Evolutionary conservation across 257 asterid genomes (phyloP).

Genomic region (Verbena officinalis): DNA sequence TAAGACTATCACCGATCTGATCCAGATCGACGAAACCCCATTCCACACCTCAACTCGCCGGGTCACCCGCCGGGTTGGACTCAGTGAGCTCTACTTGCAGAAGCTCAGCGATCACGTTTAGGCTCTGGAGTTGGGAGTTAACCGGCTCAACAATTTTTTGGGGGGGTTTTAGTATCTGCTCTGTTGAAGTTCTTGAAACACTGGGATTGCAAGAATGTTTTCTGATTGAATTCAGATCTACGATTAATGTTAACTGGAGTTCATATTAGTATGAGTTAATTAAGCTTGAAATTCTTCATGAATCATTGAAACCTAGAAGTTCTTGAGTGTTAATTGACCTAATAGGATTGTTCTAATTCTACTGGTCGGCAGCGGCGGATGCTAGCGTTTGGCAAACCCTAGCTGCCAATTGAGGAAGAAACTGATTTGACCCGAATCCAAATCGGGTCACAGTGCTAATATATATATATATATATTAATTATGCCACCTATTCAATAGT

Average conservation of each 20-base stretch:
- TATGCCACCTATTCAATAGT: too few relatives aligned
- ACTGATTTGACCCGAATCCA: too few relatives aligned
- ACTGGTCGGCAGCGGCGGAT: background rate
- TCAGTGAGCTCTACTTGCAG: conserved; percentile 46
- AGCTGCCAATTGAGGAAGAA: too few relatives aligned
- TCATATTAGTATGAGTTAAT: conserved; percentile 4
- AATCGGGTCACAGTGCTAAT: too few relatives aligned
- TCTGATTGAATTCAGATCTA: conserved; percentile 19
- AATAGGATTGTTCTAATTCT: background rate
- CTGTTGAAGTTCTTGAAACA: background rate
- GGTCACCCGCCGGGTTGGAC: conserved; percentile 44
- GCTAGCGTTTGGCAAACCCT: too few relatives aligned
- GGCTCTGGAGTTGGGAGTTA: conserved; percentile 58
- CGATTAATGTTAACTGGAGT: conserved; percentile 1
- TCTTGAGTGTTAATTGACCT: background rate
- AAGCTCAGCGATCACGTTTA: conserved; percentile 70
- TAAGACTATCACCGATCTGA: conserved; percentile 70
- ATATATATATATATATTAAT: too few relatives aligned
- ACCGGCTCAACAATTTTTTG: conserved; percentile 32
- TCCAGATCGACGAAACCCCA: conserved; percentile 67
- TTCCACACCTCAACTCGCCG: conserved; percentile 53
- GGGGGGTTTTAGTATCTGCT: background rate
- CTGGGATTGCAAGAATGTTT: background rate
- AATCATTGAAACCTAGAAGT: background rate
- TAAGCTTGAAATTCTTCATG: background rate